Evolutionary conservation across 2,329 filamentous ascomycete species (phyloP).

Genomic region (Daldinia eschscholtzii): DNA sequence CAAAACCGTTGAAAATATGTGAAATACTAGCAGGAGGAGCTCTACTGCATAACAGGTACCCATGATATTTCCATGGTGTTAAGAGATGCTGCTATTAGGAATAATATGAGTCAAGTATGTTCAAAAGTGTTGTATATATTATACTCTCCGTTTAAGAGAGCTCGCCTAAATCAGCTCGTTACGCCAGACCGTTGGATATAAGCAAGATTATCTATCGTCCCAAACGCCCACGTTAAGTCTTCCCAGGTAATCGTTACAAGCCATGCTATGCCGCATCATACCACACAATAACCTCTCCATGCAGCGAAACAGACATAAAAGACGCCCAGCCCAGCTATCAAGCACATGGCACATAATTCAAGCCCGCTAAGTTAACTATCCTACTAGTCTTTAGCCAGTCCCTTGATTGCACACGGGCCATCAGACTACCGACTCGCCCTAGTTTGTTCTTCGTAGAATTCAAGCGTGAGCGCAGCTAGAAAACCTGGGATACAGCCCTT

Average conservation of each 20-base stretch:
- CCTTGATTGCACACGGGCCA: not conserved
- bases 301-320: not conserved
- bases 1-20: not conserved
- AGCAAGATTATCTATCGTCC: not conserved
- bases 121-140: not conserved
- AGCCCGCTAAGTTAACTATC: not conserved
- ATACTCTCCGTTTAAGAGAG: not conserved
- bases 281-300: not conserved
- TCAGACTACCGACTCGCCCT: constrained; percentile 38
- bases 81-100: not conserved
- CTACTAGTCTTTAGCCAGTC: not conserved
- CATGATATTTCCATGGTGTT: not conserved
- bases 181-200: not conserved
- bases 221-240: constrained; percentile 22
- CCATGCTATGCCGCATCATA: constrained; percentile 15
- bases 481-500: constrained; percentile 95
- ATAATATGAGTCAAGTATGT: not conserved
- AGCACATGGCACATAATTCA: not conserved
- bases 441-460: constrained; percentile 84
- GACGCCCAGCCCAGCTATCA: not conserved
- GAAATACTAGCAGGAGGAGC: not conserved
- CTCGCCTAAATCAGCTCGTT: not conserved
- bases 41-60: not conserved
- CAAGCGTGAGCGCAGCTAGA: constrained; percentile 87
- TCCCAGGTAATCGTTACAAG: constrained; percentile 14